These are phyloP conservation scores for Pleurotus sapidus DNA, from an alignment of 768 basidiomycete species.

Conservation along the genomic window DNA sequence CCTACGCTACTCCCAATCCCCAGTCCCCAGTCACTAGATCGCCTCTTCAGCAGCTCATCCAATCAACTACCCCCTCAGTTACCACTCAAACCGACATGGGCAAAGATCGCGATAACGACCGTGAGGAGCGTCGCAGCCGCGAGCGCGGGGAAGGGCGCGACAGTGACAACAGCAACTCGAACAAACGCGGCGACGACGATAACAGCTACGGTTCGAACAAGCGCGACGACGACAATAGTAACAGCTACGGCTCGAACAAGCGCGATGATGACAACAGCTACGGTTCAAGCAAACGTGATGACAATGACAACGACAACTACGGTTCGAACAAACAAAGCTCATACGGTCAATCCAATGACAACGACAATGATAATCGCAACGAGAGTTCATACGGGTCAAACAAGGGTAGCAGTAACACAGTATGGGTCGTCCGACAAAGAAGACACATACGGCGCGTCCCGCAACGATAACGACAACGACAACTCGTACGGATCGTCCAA, in stretches of 20 bases:
- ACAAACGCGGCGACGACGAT: not conserved
- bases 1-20: no score
- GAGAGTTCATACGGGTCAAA: not conserved
- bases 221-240: not conserved
- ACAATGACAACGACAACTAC: not conserved
- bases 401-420: not conserved
- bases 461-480: slow-evolving; percentile 6
- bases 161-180: not conserved
- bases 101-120: not conserved
- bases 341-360: not conserved
- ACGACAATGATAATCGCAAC: not conserved
- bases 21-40: no score
- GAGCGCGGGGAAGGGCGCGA: not conserved
- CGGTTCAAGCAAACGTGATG: no score
- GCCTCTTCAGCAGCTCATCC: no score
- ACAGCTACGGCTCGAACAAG: not conserved
- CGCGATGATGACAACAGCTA: not conserved
- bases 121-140: not conserved
- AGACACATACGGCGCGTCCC: not conserved
- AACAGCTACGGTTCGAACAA: not conserved
- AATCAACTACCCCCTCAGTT: no score
- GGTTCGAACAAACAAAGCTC: not conserved
- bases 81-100: not conserved
- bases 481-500: slow-evolving; percentile 10
- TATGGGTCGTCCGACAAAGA: slow-evolving; percentile 1